Conservation (phyloP, 441 rosid genomes). For the Pelargonium myrrhifolium region DNA sequence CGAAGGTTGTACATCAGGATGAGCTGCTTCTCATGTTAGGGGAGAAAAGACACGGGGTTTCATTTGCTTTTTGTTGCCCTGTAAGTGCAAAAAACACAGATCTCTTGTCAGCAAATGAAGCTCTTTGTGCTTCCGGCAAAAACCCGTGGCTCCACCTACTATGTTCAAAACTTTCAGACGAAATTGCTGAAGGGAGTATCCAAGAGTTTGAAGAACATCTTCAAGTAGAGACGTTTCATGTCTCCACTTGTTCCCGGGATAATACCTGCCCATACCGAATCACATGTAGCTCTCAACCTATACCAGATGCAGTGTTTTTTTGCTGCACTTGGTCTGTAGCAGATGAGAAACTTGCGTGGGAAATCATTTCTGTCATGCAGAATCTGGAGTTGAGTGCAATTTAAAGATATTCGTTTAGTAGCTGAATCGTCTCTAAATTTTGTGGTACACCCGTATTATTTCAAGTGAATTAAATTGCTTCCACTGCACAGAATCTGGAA, state of each 20-base stretch:
- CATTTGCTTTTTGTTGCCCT: slow-evolving; percentile 61
- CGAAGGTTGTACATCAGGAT: slow-evolving; percentile 66
- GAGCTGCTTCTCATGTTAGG: slow-evolving; percentile 47
- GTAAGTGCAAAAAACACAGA: slow-evolving; percentile 16
- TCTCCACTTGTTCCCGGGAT: slow-evolving; percentile 39
- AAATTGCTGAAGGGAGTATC: slow-evolving; percentile 29
- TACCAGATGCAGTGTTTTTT: slow-evolving; percentile 29
- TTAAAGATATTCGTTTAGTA: background rate
- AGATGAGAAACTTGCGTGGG: slow-evolving; percentile 69
- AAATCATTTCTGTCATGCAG: slow-evolving; percentile 44
- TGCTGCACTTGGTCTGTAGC: slow-evolving; percentile 67
- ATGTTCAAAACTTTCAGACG: slow-evolving; percentile 27
- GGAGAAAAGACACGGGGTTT: slow-evolving; percentile 39
- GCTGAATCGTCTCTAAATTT: too few relatives aligned
- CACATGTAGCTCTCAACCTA: slow-evolving; percentile 10
- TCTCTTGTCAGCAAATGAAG: slow-evolving; percentile 17
- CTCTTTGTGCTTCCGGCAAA: slow-evolving; percentile 7
- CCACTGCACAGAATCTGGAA: too few relatives aligned
- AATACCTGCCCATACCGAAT: slow-evolving; percentile 50
- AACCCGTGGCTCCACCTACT: slow-evolving; percentile 32
- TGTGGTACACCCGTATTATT: too few relatives aligned
- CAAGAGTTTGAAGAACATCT: slow-evolving; percentile 40
- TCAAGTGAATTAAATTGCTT: too few relatives aligned
- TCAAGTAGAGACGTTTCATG: slow-evolving; percentile 47
- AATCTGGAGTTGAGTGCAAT: slow-evolving; percentile 6